Conservation (phyloP, 1,139 yeast genomes). For the Diutina pseudorugosa region DNA sequence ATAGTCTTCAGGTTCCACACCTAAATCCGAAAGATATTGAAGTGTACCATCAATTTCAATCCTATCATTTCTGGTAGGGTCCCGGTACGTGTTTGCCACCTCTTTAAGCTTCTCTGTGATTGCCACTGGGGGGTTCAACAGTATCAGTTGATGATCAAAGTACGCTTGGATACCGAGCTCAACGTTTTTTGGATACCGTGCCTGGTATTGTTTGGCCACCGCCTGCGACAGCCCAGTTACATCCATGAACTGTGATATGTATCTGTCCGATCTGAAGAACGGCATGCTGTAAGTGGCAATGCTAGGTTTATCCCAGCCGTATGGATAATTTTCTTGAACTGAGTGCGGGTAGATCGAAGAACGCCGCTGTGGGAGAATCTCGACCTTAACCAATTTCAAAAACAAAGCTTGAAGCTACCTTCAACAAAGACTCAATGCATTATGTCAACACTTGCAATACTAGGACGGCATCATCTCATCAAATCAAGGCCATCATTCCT, state of each 20-base stretch:
- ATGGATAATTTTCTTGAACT: neutral
- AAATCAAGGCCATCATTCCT: slow-evolving; percentile 6
- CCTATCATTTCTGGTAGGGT: slow-evolving; percentile 15
- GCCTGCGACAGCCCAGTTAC: slow-evolving; percentile 18
- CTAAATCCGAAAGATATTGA: slow-evolving; percentile 49
- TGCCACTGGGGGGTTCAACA: neutral
- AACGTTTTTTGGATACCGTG: slow-evolving; percentile 16
- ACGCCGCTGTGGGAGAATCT: neutral
- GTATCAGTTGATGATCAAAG: slow-evolving; percentile 7
- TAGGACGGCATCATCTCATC: neutral
- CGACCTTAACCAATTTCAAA: neutral
- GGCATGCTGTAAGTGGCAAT: neutral
- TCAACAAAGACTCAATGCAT: neutral
- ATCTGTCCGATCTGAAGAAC: neutral
- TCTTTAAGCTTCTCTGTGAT: slow-evolving; percentile 9
- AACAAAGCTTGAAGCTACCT: neutral
- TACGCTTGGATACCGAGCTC: slow-evolving; percentile 21
- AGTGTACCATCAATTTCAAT: slow-evolving; percentile 72
- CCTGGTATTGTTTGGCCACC: slow-evolving; percentile 18
- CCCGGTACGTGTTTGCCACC: slow-evolving; percentile 19
- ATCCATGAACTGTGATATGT: slow-evolving; percentile 17
- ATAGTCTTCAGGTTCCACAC: slow-evolving; percentile 62
- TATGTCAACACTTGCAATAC: neutral
- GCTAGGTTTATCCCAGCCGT: neutral
- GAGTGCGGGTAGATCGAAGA: neutral